A percentile compares a stretch with the other conserved stretches of the same genome.
phyloP scores from a whole-genome alignment of 352 stramenopile genomes.

The Globisporangium solare region DNA sequence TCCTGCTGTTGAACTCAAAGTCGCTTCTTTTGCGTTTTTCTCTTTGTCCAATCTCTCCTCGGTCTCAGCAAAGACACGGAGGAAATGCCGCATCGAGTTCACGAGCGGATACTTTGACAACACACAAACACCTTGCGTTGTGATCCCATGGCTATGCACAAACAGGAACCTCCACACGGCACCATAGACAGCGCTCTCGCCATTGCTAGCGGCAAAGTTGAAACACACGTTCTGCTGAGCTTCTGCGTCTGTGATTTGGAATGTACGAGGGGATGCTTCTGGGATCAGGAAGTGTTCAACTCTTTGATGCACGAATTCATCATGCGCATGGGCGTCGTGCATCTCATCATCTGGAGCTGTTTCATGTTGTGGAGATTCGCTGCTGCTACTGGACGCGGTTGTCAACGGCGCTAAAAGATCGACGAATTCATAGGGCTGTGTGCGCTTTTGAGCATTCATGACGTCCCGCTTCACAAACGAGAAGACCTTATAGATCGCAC shows the following conservation, averaged over 20 bases:
- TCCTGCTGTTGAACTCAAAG: not conserved
- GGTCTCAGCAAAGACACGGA: constrained; percentile 18
- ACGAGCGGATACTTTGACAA: constrained; percentile 50
- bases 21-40: not conserved
- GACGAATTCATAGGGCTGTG: constrained; percentile 2
- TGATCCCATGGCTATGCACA: not conserved
- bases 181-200: constrained; percentile 31
- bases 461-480: constrained; percentile 12
- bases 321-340: not conserved
- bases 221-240: constrained; percentile 28
- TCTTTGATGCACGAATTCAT: constrained; percentile 18
- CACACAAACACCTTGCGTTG: constrained; percentile 37
- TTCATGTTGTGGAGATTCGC: not conserved
- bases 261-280: constrained; percentile 14
- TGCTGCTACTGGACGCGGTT: too few relatives aligned
- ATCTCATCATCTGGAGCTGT: not conserved
- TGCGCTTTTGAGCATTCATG: not conserved
- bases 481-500: constrained; percentile 24
- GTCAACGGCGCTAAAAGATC: not conserved
- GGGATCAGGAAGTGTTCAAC: constrained; percentile 46
- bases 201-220: constrained; percentile 48
- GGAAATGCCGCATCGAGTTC: constrained; percentile 41
- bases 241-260: constrained; percentile 6
- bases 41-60: not conserved
- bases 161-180: constrained; percentile 31